Evolutionary conservation across 2,329 filamentous ascomycete genomes (phyloP).

Genomic region (Fusarium sp.): DNA sequence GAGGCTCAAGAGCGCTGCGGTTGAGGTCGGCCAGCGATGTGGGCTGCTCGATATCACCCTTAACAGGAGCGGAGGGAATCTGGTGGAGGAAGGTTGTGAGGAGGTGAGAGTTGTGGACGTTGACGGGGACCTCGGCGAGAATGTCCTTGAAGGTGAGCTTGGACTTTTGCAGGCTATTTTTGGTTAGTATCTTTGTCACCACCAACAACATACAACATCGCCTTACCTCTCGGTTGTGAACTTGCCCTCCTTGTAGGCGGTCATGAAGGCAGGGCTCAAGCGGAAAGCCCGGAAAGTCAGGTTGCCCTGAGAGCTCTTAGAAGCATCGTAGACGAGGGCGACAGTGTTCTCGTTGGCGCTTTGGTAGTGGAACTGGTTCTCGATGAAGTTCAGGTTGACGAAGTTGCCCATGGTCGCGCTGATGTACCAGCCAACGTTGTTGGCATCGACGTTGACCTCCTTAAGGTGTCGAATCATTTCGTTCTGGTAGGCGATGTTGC

Average conservation of each 20-base stretch:
- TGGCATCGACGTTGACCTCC: conserved; percentile 98
- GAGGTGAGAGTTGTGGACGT: conserved; percentile 96
- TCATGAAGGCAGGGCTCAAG: conserved; percentile 88
- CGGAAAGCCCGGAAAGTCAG: conserved; percentile 93
- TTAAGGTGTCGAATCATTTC: conserved; percentile 98
- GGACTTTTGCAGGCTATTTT: conserved; percentile 87
- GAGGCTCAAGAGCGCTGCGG: conserved; percentile 72
- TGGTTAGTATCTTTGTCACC: conserved; percentile 27
- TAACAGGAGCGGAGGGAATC: conserved; percentile 76
- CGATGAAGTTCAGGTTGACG: conserved; percentile 92
- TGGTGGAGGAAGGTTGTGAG: conserved; percentile 96
- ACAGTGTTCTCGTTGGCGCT: conserved; percentile 92
- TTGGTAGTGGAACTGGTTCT: conserved; percentile 99
- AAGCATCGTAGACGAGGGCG: conserved; percentile 94
- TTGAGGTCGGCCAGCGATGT: conserved; percentile 84
- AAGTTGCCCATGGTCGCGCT: conserved; percentile 99
- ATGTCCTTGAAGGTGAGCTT: conserved; percentile 96
- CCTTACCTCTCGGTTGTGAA: conserved; percentile 95
- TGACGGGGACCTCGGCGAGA: conserved; percentile 88
- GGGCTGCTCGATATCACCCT: conserved; percentile 81
- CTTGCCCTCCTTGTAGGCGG: conserved; percentile 95
- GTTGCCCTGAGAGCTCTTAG: conserved; percentile 92
- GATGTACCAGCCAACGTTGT: conserved; percentile 98
- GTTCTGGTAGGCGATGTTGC: conserved; percentile 88
- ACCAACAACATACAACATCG: not conserved